These are phyloP conservation scores for Pseudocercospora eumusae DNA, from an alignment of 2,329 filamentous ascomycete genomes.

Conservation along the genomic window DNA sequence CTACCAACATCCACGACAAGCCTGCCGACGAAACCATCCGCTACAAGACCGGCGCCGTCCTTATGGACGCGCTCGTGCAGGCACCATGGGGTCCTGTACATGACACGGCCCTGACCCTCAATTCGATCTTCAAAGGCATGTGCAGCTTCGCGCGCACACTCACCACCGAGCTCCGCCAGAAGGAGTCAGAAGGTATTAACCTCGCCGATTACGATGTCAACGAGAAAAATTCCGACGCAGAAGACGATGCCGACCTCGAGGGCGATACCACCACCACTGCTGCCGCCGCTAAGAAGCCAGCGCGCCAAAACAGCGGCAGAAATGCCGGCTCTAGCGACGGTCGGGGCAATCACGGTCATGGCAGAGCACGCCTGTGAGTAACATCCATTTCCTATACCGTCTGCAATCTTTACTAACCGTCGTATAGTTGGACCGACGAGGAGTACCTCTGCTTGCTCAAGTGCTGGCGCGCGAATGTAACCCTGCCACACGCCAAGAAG, in stretches of 20 bases:
- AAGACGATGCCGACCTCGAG: background rate
- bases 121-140: constrained; percentile 10
- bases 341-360: constrained; percentile 7
- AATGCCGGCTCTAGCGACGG: background rate
- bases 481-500: background rate
- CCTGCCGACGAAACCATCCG: background rate
- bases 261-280: background rate
- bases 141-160: background rate
- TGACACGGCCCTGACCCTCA: constrained; percentile 6
- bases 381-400: background rate
- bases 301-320: background rate
- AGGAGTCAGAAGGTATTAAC: constrained; percentile 5
- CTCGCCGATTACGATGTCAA: constrained; percentile 6
- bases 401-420: background rate
- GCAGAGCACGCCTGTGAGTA: background rate
- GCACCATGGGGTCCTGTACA: constrained; percentile 11
- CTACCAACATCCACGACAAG: constrained; percentile 5
- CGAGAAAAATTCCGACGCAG: background rate
- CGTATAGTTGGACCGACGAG: background rate
- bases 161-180: background rate
- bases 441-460: constrained; percentile 10
- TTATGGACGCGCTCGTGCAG: constrained; percentile 1
- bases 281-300: background rate
- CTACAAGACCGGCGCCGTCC: constrained; percentile 3
- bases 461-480: background rate